A percentile compares a stretch with the other conserved stretches of the same genome.
Conservation (phyloP, 2,329 filamentous ascomycete species). For the Akanthomyces dipterigenus region DNA sequence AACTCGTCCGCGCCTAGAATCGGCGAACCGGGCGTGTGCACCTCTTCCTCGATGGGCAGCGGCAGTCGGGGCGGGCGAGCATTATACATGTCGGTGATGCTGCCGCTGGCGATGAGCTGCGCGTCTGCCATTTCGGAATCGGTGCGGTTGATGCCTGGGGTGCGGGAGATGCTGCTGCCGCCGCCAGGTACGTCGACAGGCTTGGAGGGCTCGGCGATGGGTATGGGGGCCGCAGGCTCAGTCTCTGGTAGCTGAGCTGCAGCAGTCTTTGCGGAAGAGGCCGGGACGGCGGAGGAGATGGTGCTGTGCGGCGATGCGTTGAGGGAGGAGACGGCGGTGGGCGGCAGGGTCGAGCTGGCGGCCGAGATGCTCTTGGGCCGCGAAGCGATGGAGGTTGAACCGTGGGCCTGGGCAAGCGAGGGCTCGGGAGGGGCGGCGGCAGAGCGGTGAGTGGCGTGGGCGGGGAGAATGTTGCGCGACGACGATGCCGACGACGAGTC, state of each 20-base stretch:
- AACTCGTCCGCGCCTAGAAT: conserved; percentile 68
- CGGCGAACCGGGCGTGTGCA: conserved; percentile 82
- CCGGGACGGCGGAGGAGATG: conserved; percentile 23
- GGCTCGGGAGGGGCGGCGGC: conserved; percentile 56
- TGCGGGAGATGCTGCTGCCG: conserved; percentile 28
- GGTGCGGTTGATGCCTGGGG: conserved; percentile 25
- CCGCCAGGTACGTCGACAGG: conserved; percentile 51
- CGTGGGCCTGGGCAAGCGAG: conserved; percentile 54
- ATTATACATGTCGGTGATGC: conserved; percentile 57
- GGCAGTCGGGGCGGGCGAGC: conserved; percentile 80
- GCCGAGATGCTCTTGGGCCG: conserved; percentile 31
- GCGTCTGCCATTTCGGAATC: conserved; percentile 24
- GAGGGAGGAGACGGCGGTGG: conserved; percentile 43
- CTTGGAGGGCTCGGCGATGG: conserved; percentile 38
- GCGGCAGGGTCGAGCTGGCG: conserved; percentile 28
- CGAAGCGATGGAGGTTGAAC: conserved; percentile 44
- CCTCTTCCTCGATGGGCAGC: conserved; percentile 87
- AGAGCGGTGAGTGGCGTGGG: conserved; percentile 48
- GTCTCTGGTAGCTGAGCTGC: conserved; percentile 37
- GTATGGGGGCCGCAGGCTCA: conserved; percentile 37
- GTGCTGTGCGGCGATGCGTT: conserved; percentile 39
- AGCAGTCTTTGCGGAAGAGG: conserved; percentile 10
- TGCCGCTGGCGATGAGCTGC: conserved; percentile 45
- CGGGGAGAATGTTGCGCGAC: conserved; percentile 44
- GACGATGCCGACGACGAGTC: conserved; percentile 26